These are phyloP conservation scores for Suillus clintonianus DNA, from an alignment of 768 basidiomycete species.

Conservation along the genomic window DNA sequence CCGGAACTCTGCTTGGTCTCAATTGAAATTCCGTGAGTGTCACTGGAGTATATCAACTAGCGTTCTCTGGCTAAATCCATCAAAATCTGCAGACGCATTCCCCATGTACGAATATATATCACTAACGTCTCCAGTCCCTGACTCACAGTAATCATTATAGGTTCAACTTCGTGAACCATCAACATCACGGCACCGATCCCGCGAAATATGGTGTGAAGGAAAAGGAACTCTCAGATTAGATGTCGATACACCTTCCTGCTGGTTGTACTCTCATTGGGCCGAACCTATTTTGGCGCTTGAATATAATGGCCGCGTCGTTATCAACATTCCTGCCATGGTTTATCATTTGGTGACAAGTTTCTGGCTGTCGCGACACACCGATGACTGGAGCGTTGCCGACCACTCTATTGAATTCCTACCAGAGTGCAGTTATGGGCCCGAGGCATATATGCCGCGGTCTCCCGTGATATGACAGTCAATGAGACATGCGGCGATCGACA, in stretches of 20 bases:
- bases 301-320: background rate
- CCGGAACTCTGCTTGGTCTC: slow-evolving; percentile 90
- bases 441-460: background rate
- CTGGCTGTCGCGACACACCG: background rate
- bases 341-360: background rate
- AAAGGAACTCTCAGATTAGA: slow-evolving; percentile 26
- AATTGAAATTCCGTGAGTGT: slow-evolving; percentile 86
- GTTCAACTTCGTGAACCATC: slow-evolving; percentile 96
- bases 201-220: slow-evolving; percentile 67
- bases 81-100: slow-evolving; percentile 53
- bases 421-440: background rate
- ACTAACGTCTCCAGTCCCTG: background rate
- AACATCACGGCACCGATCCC: slow-evolving; percentile 80
- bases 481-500: too few relatives aligned
- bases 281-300: background rate
- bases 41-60: slow-evolving; percentile 7
- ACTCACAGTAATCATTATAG: slow-evolving; percentile 41
- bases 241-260: background rate
- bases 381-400: background rate
- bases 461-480: too few relatives aligned
- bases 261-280: background rate
- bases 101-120: slow-evolving; percentile 59
- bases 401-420: background rate
- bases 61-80: slow-evolving; percentile 12
- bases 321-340: background rate